Evolutionary conservation across 352 stramenopile species (phyloP).

Genomic region (Halophytophthora batemanensis): DNA sequence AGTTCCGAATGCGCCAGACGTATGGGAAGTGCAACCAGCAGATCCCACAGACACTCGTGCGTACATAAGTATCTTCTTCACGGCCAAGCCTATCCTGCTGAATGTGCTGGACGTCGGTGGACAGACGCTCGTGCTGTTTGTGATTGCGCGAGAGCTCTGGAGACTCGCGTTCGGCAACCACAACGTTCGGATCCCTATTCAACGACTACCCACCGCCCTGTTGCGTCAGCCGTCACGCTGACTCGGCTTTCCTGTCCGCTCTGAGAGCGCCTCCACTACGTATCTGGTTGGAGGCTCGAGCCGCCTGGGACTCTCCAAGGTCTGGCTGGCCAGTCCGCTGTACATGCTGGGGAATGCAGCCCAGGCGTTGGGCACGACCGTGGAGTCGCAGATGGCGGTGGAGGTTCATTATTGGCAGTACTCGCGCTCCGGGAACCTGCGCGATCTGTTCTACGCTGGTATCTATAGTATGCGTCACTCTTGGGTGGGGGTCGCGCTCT

Average conservation of each 20-base stretch:
- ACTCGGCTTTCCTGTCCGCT: background rate
- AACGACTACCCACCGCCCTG: background rate
- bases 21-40: constrained; percentile 12
- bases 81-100: constrained; percentile 10
- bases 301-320: constrained; percentile 9
- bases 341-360: constrained; percentile 20
- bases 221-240: background rate
- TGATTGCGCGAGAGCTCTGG: constrained; percentile 9
- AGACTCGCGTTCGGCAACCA: background rate
- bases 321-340: constrained; percentile 15
- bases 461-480: constrained; percentile 17
- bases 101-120: constrained; percentile 10
- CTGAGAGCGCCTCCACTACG: background rate
- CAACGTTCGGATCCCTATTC: constrained; percentile 2
- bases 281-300: constrained; percentile 5
- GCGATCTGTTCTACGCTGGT: constrained; percentile 12
- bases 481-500: constrained; percentile 17
- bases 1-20: constrained; percentile 8
- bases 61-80: constrained; percentile 19
- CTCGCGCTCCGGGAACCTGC: constrained; percentile 1
- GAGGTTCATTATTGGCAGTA: constrained; percentile 20
- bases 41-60: constrained; percentile 7
- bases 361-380: constrained; percentile 13
- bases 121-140: constrained; percentile 9
- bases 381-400: constrained; percentile 20